Conservation (phyloP, 805 yeast species). For the Saccharomycopsis synnaedendra region DNA sequence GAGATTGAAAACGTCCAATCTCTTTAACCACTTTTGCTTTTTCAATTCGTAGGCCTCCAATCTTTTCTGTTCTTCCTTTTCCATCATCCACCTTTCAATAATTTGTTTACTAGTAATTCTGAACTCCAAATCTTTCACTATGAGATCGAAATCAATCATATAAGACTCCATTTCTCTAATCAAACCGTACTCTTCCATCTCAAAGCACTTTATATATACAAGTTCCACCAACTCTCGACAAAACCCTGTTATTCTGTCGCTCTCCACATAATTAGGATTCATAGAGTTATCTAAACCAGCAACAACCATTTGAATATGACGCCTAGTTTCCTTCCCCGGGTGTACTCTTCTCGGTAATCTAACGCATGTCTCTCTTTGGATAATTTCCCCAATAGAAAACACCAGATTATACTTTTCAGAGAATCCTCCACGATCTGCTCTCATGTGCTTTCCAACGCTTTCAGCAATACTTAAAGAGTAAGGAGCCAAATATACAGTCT, state of each 20-base stretch:
- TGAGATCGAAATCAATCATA: constrained; percentile 6
- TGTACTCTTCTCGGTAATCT: not conserved
- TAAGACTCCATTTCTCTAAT: constrained; percentile 1
- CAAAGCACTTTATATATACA: constrained; percentile 1
- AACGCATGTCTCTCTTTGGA: constrained; percentile 7
- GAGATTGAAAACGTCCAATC: too few relatives aligned
- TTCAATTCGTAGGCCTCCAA: not conserved
- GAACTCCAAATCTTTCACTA: not conserved
- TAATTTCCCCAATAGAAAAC: constrained; percentile 9
- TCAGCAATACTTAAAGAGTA: not conserved
- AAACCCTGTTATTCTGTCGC: not conserved
- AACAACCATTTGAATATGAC: too few relatives aligned
- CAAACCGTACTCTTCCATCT: not conserved
- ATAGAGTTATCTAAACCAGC: too few relatives aligned
- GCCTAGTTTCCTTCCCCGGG: too few relatives aligned
- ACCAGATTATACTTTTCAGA: constrained; percentile 6
- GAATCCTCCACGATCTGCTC: constrained; percentile 5
- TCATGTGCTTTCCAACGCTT: not conserved
- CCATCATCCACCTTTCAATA: not conserved
- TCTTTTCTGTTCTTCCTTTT: not conserved
- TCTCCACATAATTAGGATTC: too few relatives aligned
- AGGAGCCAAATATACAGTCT: not conserved
- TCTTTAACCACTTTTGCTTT: not conserved
- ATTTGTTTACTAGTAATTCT: not conserved
- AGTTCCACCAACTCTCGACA: not conserved